A percentile compares a stretch with the other conserved stretches of the same genome.
phyloP scores from a whole-genome alignment of 2,329 filamentous ascomycete genomes.

The Leptographium radiaticola region DNA sequence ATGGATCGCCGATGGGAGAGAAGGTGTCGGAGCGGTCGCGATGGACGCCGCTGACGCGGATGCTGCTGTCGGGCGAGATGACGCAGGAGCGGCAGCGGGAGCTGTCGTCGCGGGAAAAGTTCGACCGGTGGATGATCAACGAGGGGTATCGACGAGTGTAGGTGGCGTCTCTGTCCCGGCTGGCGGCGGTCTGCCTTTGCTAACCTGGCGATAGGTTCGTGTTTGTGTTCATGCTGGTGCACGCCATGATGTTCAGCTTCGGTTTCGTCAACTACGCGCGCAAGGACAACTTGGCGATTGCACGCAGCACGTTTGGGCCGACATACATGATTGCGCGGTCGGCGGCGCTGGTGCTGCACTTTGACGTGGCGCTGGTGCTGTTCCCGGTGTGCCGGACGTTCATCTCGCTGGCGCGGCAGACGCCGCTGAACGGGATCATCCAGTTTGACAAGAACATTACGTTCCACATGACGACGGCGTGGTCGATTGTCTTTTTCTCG shows the following conservation, averaged over 20 bases:
- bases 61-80: slow-evolving; percentile 75
- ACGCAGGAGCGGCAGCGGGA: slow-evolving; percentile 59
- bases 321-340: slow-evolving; percentile 66
- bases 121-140: slow-evolving; percentile 83
- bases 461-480: slow-evolving; percentile 74
- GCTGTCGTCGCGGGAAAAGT: slow-evolving; percentile 55
- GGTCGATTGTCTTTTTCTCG: slow-evolving; percentile 81
- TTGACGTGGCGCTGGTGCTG: slow-evolving; percentile 68
- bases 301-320: slow-evolving; percentile 57
- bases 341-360: slow-evolving; percentile 64
- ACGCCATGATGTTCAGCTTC: slow-evolving; percentile 67
- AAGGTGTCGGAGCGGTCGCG: slow-evolving; percentile 55
- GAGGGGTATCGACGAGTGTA: slow-evolving; percentile 73
- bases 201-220: slow-evolving; percentile 46
- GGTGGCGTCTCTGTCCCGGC: slow-evolving; percentile 19
- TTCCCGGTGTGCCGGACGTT: slow-evolving; percentile 76
- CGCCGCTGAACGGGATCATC: slow-evolving; percentile 72
- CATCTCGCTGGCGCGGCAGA: slow-evolving; percentile 68
- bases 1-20: slow-evolving; percentile 13
- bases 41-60: slow-evolving; percentile 72
- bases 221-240: slow-evolving; percentile 58
- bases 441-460: slow-evolving; percentile 85
- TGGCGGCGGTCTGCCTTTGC: neutral
- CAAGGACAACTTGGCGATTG: slow-evolving; percentile 58
- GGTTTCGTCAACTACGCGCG: slow-evolving; percentile 68